Evolutionary conservation across 768 basidiomycete species (phyloP).

Genomic region (Lactarius indigo): DNA sequence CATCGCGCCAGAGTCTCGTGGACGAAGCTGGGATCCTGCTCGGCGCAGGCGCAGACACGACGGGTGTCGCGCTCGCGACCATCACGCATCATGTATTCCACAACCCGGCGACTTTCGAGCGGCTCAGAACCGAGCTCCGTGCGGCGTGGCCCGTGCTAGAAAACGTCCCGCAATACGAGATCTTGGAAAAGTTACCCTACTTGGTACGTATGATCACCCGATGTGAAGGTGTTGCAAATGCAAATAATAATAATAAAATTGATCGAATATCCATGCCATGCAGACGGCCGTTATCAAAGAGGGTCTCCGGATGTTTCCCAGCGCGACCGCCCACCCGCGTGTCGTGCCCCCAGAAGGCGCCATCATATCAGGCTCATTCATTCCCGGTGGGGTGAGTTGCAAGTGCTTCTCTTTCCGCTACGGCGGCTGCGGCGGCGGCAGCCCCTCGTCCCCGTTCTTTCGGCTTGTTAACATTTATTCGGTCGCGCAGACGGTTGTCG

Average conservation of each 20-base stretch:
- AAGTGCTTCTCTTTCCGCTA: not conserved
- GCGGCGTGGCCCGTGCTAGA: constrained; percentile 43
- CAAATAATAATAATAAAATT: not conserved
- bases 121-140: constrained; percentile 34
- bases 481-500: constrained; percentile 37
- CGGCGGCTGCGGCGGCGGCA: not conserved
- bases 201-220: constrained; percentile 34
- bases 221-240: not conserved
- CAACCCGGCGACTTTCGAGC: constrained; percentile 31
- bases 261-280: not conserved
- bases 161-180: constrained; percentile 32
- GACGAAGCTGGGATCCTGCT: constrained; percentile 31
- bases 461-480: not conserved
- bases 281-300: constrained; percentile 49
- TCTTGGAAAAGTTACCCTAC: constrained; percentile 44
- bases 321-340: constrained; percentile 39
- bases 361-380: constrained; percentile 34
- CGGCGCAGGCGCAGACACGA: constrained; percentile 45
- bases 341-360: constrained; percentile 37
- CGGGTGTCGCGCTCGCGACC: constrained; percentile 39
- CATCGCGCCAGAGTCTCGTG: constrained; percentile 27
- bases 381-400: constrained; percentile 40
- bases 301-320: constrained; percentile 41
- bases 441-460: not conserved
- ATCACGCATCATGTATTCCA: constrained; percentile 37